phyloP scores from a whole-genome alignment of 108 stramenopile species.

The Seminavis robusta region DNA sequence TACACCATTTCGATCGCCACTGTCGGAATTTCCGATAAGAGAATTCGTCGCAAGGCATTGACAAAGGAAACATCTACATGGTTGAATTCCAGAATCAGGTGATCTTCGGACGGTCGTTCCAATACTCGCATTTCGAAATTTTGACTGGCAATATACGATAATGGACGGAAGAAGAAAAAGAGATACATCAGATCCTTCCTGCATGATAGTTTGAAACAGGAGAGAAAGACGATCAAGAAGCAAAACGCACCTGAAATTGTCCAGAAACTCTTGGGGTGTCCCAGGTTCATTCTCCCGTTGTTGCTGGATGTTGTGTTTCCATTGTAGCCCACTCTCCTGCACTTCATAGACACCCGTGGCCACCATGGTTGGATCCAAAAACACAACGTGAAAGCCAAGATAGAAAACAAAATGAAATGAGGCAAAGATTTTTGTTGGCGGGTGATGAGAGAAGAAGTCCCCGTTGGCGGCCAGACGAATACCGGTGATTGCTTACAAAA shows the following conservation, averaged over 20 bases:
- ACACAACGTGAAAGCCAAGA: too few species aligned
- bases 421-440: too few species aligned
- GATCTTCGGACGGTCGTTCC: constrained; percentile 51
- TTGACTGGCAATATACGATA: constrained; percentile 11
- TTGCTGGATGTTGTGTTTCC: constrained; percentile 53
- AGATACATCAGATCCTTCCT: not conserved
- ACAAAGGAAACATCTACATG: constrained; percentile 93
- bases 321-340: constrained; percentile 66
- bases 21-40: constrained; percentile 91
- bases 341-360: constrained; percentile 62
- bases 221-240: not conserved
- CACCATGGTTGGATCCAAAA: too few species aligned
- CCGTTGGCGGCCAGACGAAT: too few species aligned
- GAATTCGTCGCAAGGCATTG: constrained; percentile 93
- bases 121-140: constrained; percentile 52
- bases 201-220: not conserved
- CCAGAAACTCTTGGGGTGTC: constrained; percentile 57
- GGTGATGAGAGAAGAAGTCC: too few species aligned
- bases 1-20: constrained; percentile 93
- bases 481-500: too few species aligned
- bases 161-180: not conserved
- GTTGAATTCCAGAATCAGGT: constrained; percentile 84
- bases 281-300: constrained; percentile 11
- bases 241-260: constrained; percentile 39
- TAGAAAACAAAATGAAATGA: too few species aligned